phyloP scores from a whole-genome alignment of 2,329 filamentous ascomycete genomes.

The Boeremia lycopersici region DNA sequence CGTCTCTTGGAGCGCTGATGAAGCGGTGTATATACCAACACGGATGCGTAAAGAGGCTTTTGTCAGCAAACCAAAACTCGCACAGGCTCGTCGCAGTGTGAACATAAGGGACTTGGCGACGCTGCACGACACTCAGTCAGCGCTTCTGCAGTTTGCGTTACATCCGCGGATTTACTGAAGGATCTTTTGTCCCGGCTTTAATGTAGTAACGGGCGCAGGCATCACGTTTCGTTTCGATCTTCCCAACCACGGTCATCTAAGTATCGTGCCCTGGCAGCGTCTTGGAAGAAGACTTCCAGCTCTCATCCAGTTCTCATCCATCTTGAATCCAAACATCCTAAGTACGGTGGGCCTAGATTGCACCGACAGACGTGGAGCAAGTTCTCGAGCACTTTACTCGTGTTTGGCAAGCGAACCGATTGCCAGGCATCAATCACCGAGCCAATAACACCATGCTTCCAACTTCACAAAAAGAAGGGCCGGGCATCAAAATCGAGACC shows the following conservation, averaged over 20 bases:
- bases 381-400: not conserved
- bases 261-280: not conserved
- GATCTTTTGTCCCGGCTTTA: not conserved
- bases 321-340: too few relatives aligned
- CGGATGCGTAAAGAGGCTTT: not conserved
- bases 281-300: not conserved
- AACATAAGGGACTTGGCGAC: not conserved
- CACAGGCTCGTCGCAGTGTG: not conserved
- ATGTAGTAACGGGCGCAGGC: not conserved
- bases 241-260: not conserved
- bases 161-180: not conserved
- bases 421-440: not conserved
- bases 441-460: not conserved
- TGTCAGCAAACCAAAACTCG: not conserved
- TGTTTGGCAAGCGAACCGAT: conserved; percentile 1
- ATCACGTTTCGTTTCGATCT: not conserved
- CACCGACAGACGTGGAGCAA: not conserved
- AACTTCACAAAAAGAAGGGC: not conserved
- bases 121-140: not conserved
- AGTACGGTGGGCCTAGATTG: too few relatives aligned
- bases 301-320: too few relatives aligned
- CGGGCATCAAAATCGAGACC: not conserved
- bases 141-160: not conserved
- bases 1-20: too few relatives aligned
- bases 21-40: not conserved